These are phyloP conservation scores for Thielaviopsis populi DNA, from an alignment of 2,329 filamentous ascomycete genomes.

Conservation along the genomic window DNA sequence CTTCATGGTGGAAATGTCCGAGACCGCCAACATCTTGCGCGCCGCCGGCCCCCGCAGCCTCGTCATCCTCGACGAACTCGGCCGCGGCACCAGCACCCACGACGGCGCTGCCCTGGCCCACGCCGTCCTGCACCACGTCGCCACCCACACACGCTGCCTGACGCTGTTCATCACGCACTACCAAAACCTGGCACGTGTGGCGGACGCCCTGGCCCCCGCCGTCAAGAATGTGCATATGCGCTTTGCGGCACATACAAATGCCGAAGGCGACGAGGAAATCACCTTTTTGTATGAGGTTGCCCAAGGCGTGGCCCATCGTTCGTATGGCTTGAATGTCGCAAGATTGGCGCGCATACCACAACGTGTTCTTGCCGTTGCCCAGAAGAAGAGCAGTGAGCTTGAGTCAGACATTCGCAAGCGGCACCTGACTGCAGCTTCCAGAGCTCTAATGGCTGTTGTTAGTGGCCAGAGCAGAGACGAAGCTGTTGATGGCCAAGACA, in stretches of 20 bases:
- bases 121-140: slow-evolving; percentile 73
- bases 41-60: slow-evolving; percentile 71
- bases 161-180: slow-evolving; percentile 98
- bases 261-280: slow-evolving; percentile 48
- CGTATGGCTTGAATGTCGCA: slow-evolving; percentile 89
- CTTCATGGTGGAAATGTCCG: slow-evolving; percentile 94
- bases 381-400: slow-evolving; percentile 62
- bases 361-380: slow-evolving; percentile 62
- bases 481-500: slow-evolving; percentile 18
- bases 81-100: slow-evolving; percentile 83
- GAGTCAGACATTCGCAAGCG: slow-evolving; percentile 56
- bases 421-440: slow-evolving; percentile 30
- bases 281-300: slow-evolving; percentile 91
- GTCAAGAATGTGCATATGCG: slow-evolving; percentile 91
- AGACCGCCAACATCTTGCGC: slow-evolving; percentile 82
- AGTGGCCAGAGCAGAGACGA: slow-evolving; percentile 12
- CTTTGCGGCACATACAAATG: slow-evolving; percentile 41
- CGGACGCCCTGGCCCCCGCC: slow-evolving; percentile 46
- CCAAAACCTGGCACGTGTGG: slow-evolving; percentile 62
- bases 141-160: slow-evolving; percentile 56
- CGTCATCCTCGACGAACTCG: slow-evolving; percentile 88
- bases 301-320: slow-evolving; percentile 81
- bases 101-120: slow-evolving; percentile 94
- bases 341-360: slow-evolving; percentile 67
- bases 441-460: slow-evolving; percentile 28